Conservation (phyloP, 2,329 filamentous ascomycete species). For the Cladosporium sp. region DNA sequence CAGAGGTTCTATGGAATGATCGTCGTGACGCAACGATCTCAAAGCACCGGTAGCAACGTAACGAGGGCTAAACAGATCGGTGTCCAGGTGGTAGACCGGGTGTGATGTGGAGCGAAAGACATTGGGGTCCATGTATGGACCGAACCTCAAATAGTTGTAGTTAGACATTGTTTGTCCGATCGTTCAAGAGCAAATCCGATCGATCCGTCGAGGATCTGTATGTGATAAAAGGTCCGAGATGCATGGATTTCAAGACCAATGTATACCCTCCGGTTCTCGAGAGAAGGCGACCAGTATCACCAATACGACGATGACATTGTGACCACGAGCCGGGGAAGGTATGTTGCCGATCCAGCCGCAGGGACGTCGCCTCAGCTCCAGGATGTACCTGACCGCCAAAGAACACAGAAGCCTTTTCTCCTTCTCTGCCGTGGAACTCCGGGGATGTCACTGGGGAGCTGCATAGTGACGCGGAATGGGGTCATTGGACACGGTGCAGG, state of each 20-base stretch:
- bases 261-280: neutral
- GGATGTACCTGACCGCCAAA: conserved; percentile 2
- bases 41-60: neutral
- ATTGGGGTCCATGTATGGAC: conserved; percentile 25
- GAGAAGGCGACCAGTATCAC: conserved; percentile 5
- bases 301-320: neutral
- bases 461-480: conserved; percentile 9
- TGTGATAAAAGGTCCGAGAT: neutral
- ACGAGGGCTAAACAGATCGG: neutral
- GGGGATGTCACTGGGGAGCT: conserved; percentile 6
- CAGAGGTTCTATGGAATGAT: neutral
- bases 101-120: conserved; percentile 25
- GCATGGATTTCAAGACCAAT: neutral
- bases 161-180: neutral
- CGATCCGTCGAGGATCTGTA: neutral
- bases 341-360: conserved; percentile 7
- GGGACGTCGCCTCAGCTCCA: neutral
- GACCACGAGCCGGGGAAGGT: neutral
- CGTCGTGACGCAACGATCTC: neutral
- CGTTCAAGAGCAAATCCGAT: neutral
- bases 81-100: neutral
- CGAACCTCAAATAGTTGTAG: conserved; percentile 10
- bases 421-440: neutral
- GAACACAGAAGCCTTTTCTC: too few relatives aligned
- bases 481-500: neutral